Evolutionary conservation across 2,329 filamentous ascomycete species (phyloP).

Genomic region (Penicillium freii): DNA sequence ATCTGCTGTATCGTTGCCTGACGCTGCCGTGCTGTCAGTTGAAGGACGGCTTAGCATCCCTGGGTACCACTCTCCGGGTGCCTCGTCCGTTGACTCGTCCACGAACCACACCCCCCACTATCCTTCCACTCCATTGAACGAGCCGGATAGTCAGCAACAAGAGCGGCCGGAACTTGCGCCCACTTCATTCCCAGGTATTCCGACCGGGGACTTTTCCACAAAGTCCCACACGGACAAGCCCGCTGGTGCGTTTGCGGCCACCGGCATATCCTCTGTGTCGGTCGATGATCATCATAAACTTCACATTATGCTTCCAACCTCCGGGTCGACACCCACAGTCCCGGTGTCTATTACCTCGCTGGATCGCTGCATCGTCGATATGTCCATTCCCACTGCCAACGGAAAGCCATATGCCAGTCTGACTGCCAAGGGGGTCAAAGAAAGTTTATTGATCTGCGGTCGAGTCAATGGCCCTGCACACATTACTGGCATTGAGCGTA

Average conservation of each 20-base stretch:
- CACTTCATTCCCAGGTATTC: conserved; percentile 33
- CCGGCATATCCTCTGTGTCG: conserved; percentile 53
- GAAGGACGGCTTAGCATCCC: conserved; percentile 47
- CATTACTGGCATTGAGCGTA: conserved; percentile 70
- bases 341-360: conserved; percentile 72
- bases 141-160: conserved; percentile 34
- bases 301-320: conserved; percentile 73
- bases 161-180: conserved; percentile 38
- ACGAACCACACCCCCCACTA: conserved; percentile 36
- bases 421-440: conserved; percentile 65
- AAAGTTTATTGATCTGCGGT: conserved; percentile 74
- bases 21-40: conserved; percentile 55
- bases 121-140: conserved; percentile 38
- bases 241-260: conserved; percentile 58
- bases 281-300: conserved; percentile 66
- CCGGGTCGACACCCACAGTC: conserved; percentile 67
- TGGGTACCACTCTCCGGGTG: conserved; percentile 42
- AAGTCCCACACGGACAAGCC: conserved; percentile 22
- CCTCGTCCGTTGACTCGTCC: conserved; percentile 44
- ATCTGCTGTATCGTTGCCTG: conserved; percentile 55
- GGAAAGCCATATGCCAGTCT: conserved; percentile 68
- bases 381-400: conserved; percentile 62
- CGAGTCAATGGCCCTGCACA: conserved; percentile 78
- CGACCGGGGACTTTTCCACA: conserved; percentile 22
- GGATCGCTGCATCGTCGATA: conserved; percentile 71